Evolutionary conservation across 768 basidiomycete species (phyloP), one percentile per base, ranked within the genome.

Genomic region (Leucosporidium yakuticum): DNA sequence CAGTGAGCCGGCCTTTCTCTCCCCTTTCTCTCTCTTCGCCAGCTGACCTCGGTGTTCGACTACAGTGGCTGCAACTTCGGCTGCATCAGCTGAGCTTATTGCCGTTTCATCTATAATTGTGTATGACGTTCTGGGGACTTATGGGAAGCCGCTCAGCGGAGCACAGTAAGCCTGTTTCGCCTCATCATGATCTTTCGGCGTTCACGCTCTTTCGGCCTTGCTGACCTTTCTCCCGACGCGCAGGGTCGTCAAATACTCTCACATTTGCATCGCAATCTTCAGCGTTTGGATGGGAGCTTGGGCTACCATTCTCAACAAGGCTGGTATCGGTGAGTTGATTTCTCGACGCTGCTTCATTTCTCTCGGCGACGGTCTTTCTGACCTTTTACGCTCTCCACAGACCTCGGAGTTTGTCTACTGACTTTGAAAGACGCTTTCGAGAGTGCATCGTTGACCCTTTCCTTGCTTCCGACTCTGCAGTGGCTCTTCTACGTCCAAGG

Each of bases 21-120:
- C 20, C 8, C 36, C 25, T 4, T 14, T 7, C 21, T 21, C 23
- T 6, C 8, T 39, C 12, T 23, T 25, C 36, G 31, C 7, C n/a
- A 8, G 32, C 32, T 60, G 60, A 29, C n/a, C 49, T 34, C 23
- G 61, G 25, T 31, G 23, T 6, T 55, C 17, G 17, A 29, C 6
- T 34, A 56, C 63, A 55, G 39, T 73, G 69, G 71, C 73, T 3
- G 68, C 69, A 0, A 80, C 79, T 14, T 79, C 86, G 57, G 90
- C 91, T 4, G 89, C 88, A 54, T 87, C 86, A 55, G 93, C 93
- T 19, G 94, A 97, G 79, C 82, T 94, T 65, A 94, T 97, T 73
- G 94, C 92, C 0, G 90, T 93, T 3, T 91, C 90, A 1, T 85
- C 85, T 0, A 76, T 94, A 59, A 76, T 92, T 74, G 91, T 91